These are phyloP conservation scores for Steccherinum ochraceum DNA, from an alignment of 768 basidiomycete species.

Conservation along the genomic window DNA sequence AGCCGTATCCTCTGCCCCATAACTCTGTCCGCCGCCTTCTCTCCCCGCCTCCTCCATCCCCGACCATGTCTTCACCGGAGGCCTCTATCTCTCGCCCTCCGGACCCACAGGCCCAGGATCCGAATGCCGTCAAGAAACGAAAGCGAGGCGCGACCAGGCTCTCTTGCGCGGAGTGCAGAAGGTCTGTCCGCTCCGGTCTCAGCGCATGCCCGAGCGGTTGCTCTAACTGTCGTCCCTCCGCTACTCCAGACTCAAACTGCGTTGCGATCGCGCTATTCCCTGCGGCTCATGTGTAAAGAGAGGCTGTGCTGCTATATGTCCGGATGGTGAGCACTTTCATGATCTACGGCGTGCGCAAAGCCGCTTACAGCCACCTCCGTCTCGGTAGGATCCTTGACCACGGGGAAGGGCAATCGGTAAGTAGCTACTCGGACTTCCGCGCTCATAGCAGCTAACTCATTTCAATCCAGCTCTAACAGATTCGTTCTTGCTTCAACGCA, in stretches of 20 bases:
- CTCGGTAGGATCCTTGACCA: slow-evolving; percentile 63
- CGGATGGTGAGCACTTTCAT: slow-evolving; percentile 46
- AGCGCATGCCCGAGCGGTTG: not conserved
- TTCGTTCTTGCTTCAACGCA: slow-evolving; percentile 78
- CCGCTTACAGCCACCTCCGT: slow-evolving; percentile 6
- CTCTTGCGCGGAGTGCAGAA: slow-evolving; percentile 76
- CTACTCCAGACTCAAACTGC: slow-evolving; percentile 48
- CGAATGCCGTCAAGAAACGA: slow-evolving; percentile 37
- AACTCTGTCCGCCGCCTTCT: not conserved
- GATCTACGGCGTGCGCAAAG: not conserved
- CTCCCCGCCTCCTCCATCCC: slow-evolving; percentile 8
- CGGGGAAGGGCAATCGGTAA: slow-evolving; percentile 77
- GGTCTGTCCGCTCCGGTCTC: slow-evolving; percentile 32
- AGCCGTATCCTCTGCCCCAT: not conserved
- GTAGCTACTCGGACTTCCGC: slow-evolving; percentile 8
- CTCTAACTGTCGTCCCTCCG: slow-evolving; percentile 5
- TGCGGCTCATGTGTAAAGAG: slow-evolving; percentile 79
- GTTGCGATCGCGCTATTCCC: slow-evolving; percentile 72
- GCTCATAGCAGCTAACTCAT: slow-evolving; percentile 5
- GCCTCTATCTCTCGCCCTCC: slow-evolving; percentile 13
- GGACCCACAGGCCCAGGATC: slow-evolving; percentile 24
- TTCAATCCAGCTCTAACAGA: slow-evolving; percentile 28
- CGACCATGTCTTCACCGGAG: slow-evolving; percentile 20
- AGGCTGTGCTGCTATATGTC: slow-evolving; percentile 42
- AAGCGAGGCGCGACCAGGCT: slow-evolving; percentile 62